Conservation (phyloP, 139 green algal species). For the Chlamydomonas sphaeroides region DNA sequence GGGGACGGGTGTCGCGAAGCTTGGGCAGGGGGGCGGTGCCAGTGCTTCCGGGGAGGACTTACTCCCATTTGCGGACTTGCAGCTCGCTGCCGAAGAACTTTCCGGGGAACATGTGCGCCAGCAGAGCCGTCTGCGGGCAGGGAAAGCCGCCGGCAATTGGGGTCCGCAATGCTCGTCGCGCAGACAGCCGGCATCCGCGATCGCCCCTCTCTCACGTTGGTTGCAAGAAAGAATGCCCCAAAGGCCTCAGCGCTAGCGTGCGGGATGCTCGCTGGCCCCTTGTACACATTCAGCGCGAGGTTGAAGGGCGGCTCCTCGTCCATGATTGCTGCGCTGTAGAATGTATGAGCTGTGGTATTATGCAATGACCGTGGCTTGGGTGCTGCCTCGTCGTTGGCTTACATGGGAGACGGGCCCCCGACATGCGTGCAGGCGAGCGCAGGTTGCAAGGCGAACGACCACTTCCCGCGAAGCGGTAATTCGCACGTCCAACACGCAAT, state of each 20-base stretch:
- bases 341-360: too few species aligned
- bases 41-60: constrained; percentile 40
- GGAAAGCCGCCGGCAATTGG: constrained; percentile 3
- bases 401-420: too few species aligned
- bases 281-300: constrained; percentile 64
- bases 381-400: too few species aligned
- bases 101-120: constrained; percentile 73
- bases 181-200: too few species aligned
- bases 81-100: constrained; percentile 77
- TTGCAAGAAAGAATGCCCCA: constrained; percentile 79
- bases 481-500: too few species aligned
- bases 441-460: too few species aligned
- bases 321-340: too few species aligned
- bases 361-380: too few species aligned
- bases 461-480: too few species aligned
- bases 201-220: constrained; percentile 66
- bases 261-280: constrained; percentile 72
- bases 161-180: background rate
- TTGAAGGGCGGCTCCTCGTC: constrained; percentile 58
- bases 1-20: too few species aligned
- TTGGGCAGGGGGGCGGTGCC: background rate
- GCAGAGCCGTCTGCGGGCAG: constrained; percentile 66
- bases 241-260: constrained; percentile 82
- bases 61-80: constrained; percentile 77
- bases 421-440: too few species aligned